A percentile compares a stretch with the other conserved stretches of the same genome.
These are phyloP conservation scores for Trichocomaceae sp. DNA, from an alignment of 2,329 filamentous ascomycete species.

Conservation along the genomic window DNA sequence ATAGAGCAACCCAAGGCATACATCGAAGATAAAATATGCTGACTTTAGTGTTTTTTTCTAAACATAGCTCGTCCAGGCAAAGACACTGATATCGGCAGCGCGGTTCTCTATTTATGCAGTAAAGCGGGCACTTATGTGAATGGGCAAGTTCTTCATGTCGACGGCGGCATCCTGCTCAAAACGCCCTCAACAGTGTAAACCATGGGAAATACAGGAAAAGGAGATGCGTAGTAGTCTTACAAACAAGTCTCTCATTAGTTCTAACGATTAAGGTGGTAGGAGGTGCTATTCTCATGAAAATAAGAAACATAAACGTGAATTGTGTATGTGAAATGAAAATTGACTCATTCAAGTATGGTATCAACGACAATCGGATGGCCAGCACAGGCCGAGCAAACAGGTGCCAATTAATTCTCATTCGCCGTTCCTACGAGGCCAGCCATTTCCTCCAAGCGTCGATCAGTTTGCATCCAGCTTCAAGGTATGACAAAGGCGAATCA, in stretches of 20 bases:
- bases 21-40: not conserved
- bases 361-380: slow-evolving; percentile 5
- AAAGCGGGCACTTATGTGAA: slow-evolving; percentile 44
- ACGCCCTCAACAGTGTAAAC: slow-evolving; percentile 5
- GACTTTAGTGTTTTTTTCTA: not conserved
- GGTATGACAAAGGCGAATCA: slow-evolving; percentile 6
- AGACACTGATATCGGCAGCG: slow-evolving; percentile 54
- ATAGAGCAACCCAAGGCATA: not conserved
- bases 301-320: not conserved
- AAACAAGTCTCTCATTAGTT: slow-evolving; percentile 1
- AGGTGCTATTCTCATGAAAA: slow-evolving; percentile 6
- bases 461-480: not conserved
- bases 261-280: slow-evolving; percentile 6
- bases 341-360: slow-evolving; percentile 2
- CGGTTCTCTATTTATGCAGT: slow-evolving; percentile 47
- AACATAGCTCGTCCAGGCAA: slow-evolving; percentile 41
- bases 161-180: slow-evolving; percentile 19
- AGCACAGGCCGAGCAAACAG: slow-evolving; percentile 4
- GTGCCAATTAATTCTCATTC: slow-evolving; percentile 7
- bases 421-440: slow-evolving; percentile 5
- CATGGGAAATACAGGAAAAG: not conserved
- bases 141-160: slow-evolving; percentile 37
- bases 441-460: slow-evolving; percentile 3
- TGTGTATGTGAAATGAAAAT: slow-evolving; percentile 4
- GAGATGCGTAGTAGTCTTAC: not conserved